Evolutionary conservation across 495 filamentous ascomycete species (phyloP).

Genomic region (Bombardia bombarda): DNA sequence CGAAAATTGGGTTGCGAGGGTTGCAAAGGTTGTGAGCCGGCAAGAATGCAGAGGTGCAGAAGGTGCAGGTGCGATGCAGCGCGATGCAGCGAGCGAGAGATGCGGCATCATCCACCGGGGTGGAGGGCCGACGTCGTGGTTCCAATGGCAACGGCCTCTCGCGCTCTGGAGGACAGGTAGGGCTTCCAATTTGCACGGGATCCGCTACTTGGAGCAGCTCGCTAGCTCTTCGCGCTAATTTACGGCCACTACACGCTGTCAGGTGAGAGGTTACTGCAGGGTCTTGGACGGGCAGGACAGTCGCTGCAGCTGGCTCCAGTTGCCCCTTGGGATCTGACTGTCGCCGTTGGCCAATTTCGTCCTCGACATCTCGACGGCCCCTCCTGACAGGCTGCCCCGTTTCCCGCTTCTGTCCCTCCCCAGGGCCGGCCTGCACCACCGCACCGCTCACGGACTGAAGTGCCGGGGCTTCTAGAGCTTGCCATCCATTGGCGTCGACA

Average conservation of each 20-base stretch:
- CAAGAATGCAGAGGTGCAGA: slow-evolving; percentile 11
- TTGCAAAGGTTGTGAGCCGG: no score
- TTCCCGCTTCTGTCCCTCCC: slow-evolving; percentile 8
- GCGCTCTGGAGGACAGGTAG: no score
- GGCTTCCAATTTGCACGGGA: no score
- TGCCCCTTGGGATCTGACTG: neutral
- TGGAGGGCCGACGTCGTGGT: slow-evolving; percentile 15
- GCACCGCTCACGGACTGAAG: slow-evolving; percentile 7
- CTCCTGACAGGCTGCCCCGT: slow-evolving; percentile 25
- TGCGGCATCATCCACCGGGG: slow-evolving; percentile 6
- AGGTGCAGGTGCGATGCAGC: slow-evolving; percentile 12
- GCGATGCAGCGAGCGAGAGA: neutral
- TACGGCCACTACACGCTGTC: slow-evolving; percentile 20
- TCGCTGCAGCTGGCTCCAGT: slow-evolving; percentile 9
- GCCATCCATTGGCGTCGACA: slow-evolving; percentile 12
- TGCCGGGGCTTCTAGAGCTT: slow-evolving; percentile 2
- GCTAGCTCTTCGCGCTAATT: slow-evolving; percentile 15
- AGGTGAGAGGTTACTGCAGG: slow-evolving; percentile 20
- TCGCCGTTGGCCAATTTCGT: slow-evolving; percentile 13
- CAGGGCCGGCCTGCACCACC: slow-evolving; percentile 8
- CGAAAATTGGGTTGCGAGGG: slow-evolving; percentile 11
- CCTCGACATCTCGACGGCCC: neutral
- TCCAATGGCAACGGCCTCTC: slow-evolving; percentile 16
- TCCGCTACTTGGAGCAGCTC: neutral
- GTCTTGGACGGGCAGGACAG: slow-evolving; percentile 2